A percentile compares a stretch with the other conserved stretches of the same genome.
phyloP scores from a whole-genome alignment of 176 grass and related monocot species.

The Dendrocalamus sinicus region DNA sequence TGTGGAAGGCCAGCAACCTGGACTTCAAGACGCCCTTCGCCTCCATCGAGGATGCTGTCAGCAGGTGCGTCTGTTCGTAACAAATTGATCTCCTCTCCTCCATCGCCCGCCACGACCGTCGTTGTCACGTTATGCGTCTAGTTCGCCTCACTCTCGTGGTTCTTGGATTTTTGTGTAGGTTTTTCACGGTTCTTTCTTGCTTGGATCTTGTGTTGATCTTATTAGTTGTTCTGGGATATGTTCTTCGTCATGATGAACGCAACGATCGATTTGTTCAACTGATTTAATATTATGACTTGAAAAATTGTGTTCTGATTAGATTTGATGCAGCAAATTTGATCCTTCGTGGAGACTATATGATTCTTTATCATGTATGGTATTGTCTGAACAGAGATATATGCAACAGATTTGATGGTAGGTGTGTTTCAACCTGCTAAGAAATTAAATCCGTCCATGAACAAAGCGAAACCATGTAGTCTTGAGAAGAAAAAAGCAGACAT shows the following conservation, averaged over 20 bases:
- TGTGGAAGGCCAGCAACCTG: slow-evolving; percentile 59
- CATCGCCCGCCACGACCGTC: background rate
- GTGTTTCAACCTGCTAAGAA: background rate
- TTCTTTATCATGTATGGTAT: background rate
- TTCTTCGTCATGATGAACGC: background rate
- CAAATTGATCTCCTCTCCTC: background rate
- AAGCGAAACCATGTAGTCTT: too few relatives aligned
- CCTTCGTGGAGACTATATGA: background rate
- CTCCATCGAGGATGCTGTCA: slow-evolving; percentile 67
- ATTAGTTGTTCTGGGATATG: background rate
- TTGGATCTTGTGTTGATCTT: background rate
- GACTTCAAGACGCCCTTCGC: slow-evolving; percentile 65
- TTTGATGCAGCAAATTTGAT: background rate
- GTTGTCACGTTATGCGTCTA: background rate
- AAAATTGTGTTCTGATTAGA: background rate
- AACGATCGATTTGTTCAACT: background rate
- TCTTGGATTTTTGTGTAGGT: background rate
- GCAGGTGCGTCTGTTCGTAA: slow-evolving; percentile 17
- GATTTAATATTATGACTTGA: background rate
- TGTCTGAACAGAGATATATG: background rate
- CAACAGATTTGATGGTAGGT: background rate
- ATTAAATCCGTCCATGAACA: too few relatives aligned
- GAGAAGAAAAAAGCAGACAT: too few relatives aligned
- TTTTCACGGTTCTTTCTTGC: background rate
- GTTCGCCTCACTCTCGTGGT: slow-evolving; percentile 2